Conservation (phyloP, 164 flowering plant species). For the Liriodendron chinense region DNA sequence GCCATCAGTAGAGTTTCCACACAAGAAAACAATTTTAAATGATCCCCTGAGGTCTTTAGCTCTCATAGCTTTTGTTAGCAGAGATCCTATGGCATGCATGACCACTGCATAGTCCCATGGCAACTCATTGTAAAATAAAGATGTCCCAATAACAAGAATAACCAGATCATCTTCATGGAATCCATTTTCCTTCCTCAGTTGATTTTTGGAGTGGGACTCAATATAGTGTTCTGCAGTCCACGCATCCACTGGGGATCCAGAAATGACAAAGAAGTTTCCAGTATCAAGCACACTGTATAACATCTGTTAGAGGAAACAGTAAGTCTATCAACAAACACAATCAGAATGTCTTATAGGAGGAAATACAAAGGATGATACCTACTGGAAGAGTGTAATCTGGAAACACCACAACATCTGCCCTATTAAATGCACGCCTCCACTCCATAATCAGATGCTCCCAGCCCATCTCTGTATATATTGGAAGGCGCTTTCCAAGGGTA, state of each 20-base stretch:
- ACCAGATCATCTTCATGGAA: conserved; percentile 61
- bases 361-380: conserved; percentile 15
- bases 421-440: conserved; percentile 71
- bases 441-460: conserved; percentile 59
- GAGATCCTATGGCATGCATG: conserved; percentile 71
- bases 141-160: conserved; percentile 77
- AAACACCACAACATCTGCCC: conserved; percentile 82
- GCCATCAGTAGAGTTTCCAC: conserved; percentile 75
- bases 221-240: conserved; percentile 81
- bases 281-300: conserved; percentile 80
- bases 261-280: conserved; percentile 94
- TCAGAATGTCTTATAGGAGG: neutral
- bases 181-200: conserved; percentile 50
- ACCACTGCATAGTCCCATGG: conserved; percentile 86
- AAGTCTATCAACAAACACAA: neutral
- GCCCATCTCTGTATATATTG: conserved; percentile 56
- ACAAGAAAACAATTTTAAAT: conserved; percentile 71
- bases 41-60: conserved; percentile 40
- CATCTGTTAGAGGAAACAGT: conserved; percentile 57
- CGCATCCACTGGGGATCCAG: conserved; percentile 83
- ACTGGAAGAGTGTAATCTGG: conserved; percentile 87
- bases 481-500: conserved; percentile 73
- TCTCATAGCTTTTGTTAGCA: conserved; percentile 61
- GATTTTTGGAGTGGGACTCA: conserved; percentile 52
- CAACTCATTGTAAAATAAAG: conserved; percentile 68